Evolutionary conservation across 495 filamentous ascomycete genomes (phyloP).

Genomic region (Neurospora cerealis): DNA sequence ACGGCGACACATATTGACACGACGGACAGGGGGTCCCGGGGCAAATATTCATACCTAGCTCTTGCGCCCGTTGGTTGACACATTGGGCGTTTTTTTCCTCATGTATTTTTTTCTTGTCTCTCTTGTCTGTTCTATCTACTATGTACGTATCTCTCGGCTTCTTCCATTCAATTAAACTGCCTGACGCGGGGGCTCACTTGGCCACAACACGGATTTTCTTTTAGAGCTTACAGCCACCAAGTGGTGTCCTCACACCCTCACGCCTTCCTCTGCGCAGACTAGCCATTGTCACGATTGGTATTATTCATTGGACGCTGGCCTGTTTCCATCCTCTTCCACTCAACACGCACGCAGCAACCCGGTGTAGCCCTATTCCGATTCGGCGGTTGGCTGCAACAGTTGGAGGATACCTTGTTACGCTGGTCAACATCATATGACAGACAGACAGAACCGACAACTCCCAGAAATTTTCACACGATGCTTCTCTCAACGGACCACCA

Average conservation of each 20-base stretch:
- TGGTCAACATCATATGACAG: background rate
- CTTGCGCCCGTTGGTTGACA: background rate
- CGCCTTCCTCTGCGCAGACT: background rate
- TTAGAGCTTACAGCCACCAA: background rate
- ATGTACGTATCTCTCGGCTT: background rate
- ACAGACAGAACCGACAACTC: background rate
- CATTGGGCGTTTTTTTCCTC: background rate
- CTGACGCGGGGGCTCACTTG: background rate
- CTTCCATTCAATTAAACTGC: background rate
- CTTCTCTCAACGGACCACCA: conserved; percentile 13
- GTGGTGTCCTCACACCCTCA: background rate
- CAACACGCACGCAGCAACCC: background rate
- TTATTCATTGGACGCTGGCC: background rate
- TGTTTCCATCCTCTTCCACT: background rate
- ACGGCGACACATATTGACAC: background rate
- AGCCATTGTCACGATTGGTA: background rate
- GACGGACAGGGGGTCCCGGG: background rate
- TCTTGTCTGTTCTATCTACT: background rate
- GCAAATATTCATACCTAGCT: background rate
- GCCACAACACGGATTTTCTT: background rate
- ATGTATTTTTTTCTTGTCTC: background rate
- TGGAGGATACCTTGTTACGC: background rate
- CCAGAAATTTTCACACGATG: conserved; percentile 6
- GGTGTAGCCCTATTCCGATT: background rate
- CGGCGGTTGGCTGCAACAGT: background rate